A percentile compares a stretch with the other conserved stretches of the same genome.
Evolutionary conservation across 306 rosid genomes (phyloP).

Genomic region (Benincasa hispida): DNA sequence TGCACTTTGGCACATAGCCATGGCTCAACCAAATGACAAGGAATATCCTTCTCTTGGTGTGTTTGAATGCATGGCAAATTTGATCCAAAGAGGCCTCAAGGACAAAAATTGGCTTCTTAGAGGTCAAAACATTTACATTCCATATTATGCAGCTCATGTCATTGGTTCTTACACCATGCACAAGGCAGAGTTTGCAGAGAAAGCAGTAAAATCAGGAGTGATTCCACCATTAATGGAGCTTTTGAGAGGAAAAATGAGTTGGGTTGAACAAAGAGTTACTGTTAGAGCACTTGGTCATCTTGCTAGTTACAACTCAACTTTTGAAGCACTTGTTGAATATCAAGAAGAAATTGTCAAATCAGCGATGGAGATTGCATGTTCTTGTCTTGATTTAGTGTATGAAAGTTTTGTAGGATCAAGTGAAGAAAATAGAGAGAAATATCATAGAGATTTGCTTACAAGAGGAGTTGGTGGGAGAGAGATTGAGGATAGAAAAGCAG

Average conservation of each 20-base stretch:
- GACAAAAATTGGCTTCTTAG: slow-evolving; percentile 38
- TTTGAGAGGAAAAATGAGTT: slow-evolving; percentile 39
- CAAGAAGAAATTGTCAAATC: slow-evolving; percentile 37
- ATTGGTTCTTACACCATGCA: slow-evolving; percentile 84
- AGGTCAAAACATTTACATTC: slow-evolving; percentile 58
- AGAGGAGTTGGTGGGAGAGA: slow-evolving; percentile 60
- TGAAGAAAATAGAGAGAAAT: slow-evolving; percentile 23
- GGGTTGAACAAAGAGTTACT: slow-evolving; percentile 78
- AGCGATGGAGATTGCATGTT: slow-evolving; percentile 41
- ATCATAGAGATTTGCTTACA: slow-evolving; percentile 55
- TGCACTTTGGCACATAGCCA: slow-evolving; percentile 53
- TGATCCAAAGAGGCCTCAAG: slow-evolving; percentile 34
- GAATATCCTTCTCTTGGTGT: slow-evolving; percentile 68
- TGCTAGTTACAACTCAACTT: slow-evolving; percentile 52
- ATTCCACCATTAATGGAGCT: slow-evolving; percentile 55
- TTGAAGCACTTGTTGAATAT: slow-evolving; percentile 24
- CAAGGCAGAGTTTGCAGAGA: slow-evolving; percentile 40
- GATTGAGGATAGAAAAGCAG: slow-evolving; percentile 64
- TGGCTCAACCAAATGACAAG: slow-evolving; percentile 58
- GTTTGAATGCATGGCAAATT: slow-evolving; percentile 59
- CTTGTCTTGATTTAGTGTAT: slow-evolving; percentile 41
- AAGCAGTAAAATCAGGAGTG: slow-evolving; percentile 52
- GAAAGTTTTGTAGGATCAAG: slow-evolving; percentile 24
- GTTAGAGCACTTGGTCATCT: slow-evolving; percentile 70
- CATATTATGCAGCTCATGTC: slow-evolving; percentile 76